Percentiles rank a stretch among this genome's conserved stretches.
Conservation (phyloP, 768 basidiomycete genomes). For the Psilocybe cyanescens region DNA sequence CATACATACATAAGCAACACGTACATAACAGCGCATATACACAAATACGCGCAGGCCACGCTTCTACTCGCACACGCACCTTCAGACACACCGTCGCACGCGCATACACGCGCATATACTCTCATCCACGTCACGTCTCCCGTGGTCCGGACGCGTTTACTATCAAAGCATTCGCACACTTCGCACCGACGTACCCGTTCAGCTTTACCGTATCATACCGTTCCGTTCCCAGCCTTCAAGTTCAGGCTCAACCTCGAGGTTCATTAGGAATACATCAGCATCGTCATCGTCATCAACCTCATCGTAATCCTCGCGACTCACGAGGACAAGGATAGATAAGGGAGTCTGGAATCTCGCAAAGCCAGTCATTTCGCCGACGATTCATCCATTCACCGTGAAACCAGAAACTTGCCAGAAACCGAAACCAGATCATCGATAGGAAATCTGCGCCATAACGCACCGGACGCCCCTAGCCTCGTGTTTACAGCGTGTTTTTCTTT, state of each 20-base stretch:
- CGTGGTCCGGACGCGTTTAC: too few relatives aligned
- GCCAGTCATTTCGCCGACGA: too few relatives aligned
- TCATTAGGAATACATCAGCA: too few relatives aligned
- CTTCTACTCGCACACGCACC: background rate
- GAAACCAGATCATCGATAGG: background rate
- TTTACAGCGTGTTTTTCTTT: background rate
- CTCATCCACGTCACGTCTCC: background rate
- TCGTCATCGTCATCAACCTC: too few relatives aligned
- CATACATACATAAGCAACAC: background rate
- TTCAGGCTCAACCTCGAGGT: too few relatives aligned
- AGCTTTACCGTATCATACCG: background rate
- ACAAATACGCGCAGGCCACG: background rate
- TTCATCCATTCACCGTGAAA: too few relatives aligned
- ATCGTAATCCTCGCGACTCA: background rate
- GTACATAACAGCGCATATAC: too few relatives aligned
- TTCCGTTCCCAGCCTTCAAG: background rate
- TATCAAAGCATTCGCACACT: background rate
- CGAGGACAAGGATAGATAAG: background rate
- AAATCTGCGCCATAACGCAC: background rate
- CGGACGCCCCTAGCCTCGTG: background rate
- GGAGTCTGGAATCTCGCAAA: too few relatives aligned
- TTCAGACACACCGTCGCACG: background rate
- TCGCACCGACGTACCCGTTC: background rate
- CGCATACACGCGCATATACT: background rate
- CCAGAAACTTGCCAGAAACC: too few relatives aligned